Base-by-base conservation (phyloP, 2,329 filamentous ascomycete species). In the Sordariomycetes sp. region DNA sequence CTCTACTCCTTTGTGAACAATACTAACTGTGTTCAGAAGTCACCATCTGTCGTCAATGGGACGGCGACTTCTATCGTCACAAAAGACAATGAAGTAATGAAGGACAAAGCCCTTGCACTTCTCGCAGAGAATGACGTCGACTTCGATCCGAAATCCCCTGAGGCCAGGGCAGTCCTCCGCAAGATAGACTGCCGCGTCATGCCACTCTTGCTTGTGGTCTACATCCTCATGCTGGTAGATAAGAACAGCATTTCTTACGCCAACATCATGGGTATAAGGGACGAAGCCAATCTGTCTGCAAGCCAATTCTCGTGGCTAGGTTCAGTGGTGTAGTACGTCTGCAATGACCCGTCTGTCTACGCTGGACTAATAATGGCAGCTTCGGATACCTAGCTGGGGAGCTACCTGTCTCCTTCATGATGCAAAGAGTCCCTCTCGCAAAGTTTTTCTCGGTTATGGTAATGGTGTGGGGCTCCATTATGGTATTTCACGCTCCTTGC, bases 331-430 rank as follows among this genome's bases (percentile, higher is more conserved):
- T 39, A 37, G 34, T 37, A 39, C 14, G 38, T 36, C 30, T 17
- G 18, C 5, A 27, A 11, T 8, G 6, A 18, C 5, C 11, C 23
- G 14, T 3, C 8, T 8, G 10, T 17, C 7, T 15, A 8, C 14
- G 30, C 5, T n/a, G n/a, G n/a, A 6, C n/a, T 23, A 23, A 23
- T 23, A 34, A 38, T n/a, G n/a, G n/a, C n/a, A n/a, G 38, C 34
- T 39, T 39, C 18, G 38, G 38, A 19, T 39, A 39, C 18, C 38
- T 39, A 15, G 38, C 16, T n/a, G 38, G 38, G 11, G 38, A 39
- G 21, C 17, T 37, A 15, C 38, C 34, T 9, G 30, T 15, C 28
- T 18, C 23, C 12, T 39, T 31, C 32, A n/a, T n/a, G n/a, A n/a
- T 40, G 38, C 39, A 40, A 19, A 24, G 33, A 3, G 18, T 38